Conservation (phyloP, 371 early-diverging fungal species). For the Dentiscutata heterogama region DNA sequence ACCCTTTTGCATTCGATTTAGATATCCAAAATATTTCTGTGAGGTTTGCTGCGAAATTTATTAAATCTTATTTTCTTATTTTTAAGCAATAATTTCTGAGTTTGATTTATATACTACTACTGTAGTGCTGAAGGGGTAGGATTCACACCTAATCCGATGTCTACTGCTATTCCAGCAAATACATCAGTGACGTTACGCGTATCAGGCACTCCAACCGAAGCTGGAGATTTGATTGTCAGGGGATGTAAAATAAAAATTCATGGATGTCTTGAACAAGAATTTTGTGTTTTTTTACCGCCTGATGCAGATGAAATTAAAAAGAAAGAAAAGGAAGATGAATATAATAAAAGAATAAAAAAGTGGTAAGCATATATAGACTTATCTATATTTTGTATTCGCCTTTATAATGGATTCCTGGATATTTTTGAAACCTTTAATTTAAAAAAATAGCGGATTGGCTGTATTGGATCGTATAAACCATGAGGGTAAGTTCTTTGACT, state of each 20-base stretch:
- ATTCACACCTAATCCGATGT: slow-evolving; percentile 66
- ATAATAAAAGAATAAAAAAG: slow-evolving; percentile 59
- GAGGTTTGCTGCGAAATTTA: slow-evolving; percentile 55
- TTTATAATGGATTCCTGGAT: not conserved
- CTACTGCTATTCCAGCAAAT: slow-evolving; percentile 76
- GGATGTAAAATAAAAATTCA: slow-evolving; percentile 77
- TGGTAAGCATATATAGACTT: slow-evolving; percentile 33
- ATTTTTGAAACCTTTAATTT: not conserved
- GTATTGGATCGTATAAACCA: slow-evolving; percentile 38
- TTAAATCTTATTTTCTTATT: not conserved
- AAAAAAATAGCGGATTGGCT: slow-evolving; percentile 51
- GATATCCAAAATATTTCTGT: slow-evolving; percentile 75
- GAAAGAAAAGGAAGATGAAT: slow-evolving; percentile 58
- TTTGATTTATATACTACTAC: not conserved
- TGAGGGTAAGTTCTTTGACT: slow-evolving; percentile 17
- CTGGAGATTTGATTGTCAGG: slow-evolving; percentile 70
- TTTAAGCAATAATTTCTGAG: not conserved
- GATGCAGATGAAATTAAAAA: slow-evolving; percentile 58
- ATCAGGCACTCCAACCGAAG: slow-evolving; percentile 68
- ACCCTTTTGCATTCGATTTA: slow-evolving; percentile 85
- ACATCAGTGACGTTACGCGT: slow-evolving; percentile 67
- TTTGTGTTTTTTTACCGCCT: slow-evolving; percentile 60
- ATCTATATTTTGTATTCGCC: not conserved
- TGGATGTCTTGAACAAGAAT: slow-evolving; percentile 79
- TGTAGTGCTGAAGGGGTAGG: slow-evolving; percentile 69